phyloP scores from a whole-genome alignment of 2,329 filamentous ascomycete genomes.

The Colletotrichum sp. region DNA sequence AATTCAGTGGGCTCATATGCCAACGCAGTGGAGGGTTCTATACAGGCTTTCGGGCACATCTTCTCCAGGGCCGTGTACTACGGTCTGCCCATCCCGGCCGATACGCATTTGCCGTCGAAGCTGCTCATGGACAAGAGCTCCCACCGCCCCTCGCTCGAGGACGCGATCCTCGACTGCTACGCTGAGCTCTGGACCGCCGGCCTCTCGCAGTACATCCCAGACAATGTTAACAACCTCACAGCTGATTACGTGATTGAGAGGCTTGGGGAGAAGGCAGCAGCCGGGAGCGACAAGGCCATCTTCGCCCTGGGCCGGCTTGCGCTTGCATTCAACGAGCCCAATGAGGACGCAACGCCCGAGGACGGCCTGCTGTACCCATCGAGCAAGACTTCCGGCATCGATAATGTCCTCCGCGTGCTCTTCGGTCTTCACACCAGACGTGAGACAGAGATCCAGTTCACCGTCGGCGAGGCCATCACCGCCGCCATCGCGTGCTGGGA shows the following conservation, averaged over 20 bases:
- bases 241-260: conserved; percentile 61
- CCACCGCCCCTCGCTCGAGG: conserved; percentile 40
- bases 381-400: conserved; percentile 11
- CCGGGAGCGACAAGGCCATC: conserved; percentile 83
- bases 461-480: conserved; percentile 86
- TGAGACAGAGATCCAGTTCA: conserved; percentile 87
- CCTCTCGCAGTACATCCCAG: conserved; percentile 33
- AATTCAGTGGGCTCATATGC: conserved; percentile 47
- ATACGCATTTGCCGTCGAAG: conserved; percentile 32
- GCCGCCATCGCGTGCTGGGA: conserved; percentile 82
- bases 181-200: conserved; percentile 53
- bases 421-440: conserved; percentile 84
- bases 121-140: conserved; percentile 33
- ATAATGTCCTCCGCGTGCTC: conserved; percentile 60
- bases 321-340: conserved; percentile 58
- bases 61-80: conserved; percentile 52
- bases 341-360: conserved; percentile 27
- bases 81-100: conserved; percentile 30
- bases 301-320: conserved; percentile 79
- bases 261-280: conserved; percentile 73
- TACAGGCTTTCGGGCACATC: conserved; percentile 50
- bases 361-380: conserved; percentile 5
- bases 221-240: conserved; percentile 28
- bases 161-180: conserved; percentile 49
- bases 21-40: conserved; percentile 51